A percentile compares a stretch with the other conserved stretches of the same genome.
Conservation (phyloP, 1,284 basidiomycete genomes). For the Cyathus pygmaeus region DNA sequence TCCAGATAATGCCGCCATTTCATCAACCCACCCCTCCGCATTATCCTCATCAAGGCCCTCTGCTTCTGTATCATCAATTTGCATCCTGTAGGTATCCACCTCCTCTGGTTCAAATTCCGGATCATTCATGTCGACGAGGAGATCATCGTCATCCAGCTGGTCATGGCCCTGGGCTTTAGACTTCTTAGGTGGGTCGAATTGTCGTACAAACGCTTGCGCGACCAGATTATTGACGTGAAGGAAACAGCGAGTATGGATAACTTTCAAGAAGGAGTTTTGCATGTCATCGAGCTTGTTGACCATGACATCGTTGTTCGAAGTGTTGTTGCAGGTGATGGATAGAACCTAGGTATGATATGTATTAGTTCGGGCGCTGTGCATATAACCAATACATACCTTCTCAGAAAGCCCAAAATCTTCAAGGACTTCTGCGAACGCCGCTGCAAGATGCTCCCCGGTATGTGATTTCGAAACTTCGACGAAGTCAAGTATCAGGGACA, state of each 20-base stretch:
- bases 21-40: too few species aligned
- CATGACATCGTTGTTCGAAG: constrained; percentile 42
- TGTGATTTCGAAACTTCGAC: constrained; percentile 28
- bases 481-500: constrained; percentile 30
- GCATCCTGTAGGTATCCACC: neutral
- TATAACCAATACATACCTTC: constrained; percentile 15
- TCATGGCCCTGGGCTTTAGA: neutral
- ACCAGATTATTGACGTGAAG: constrained; percentile 44
- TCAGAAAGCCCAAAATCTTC: constrained; percentile 28
- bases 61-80: neutral
- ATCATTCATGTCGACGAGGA: neutral
- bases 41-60: too few species aligned
- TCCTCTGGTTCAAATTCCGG: neutral
- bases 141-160: neutral
- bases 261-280: constrained; percentile 23
- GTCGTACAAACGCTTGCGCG: constrained; percentile 32
- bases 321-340: constrained; percentile 38
- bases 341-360: constrained; percentile 31
- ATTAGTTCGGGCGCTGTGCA: neutral
- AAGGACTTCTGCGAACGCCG: constrained; percentile 25
- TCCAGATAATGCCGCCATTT: too few species aligned
- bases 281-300: constrained; percentile 26
- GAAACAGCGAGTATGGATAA: constrained; percentile 25
- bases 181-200: constrained; percentile 34
- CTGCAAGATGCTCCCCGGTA: constrained; percentile 22